Evolutionary conservation across 495 filamentous ascomycete species (phyloP).

Genomic region (Penicillium macrosclerotiorum): DNA sequence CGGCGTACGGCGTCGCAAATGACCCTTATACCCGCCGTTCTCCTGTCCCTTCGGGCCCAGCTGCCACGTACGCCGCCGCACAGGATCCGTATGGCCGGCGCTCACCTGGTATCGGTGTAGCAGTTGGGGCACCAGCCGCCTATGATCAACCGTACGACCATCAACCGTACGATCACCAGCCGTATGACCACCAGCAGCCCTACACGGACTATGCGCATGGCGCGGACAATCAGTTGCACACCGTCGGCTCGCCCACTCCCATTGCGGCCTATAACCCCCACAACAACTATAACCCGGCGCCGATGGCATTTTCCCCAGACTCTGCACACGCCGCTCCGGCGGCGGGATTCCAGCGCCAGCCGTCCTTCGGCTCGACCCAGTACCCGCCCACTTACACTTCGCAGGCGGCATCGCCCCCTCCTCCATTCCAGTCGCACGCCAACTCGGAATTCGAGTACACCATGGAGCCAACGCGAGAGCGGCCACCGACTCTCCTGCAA

Average conservation of each 20-base stretch:
- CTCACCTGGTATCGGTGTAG: slow-evolving; percentile 26
- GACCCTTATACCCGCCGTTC: slow-evolving; percentile 22
- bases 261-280: slow-evolving; percentile 28
- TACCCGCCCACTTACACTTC: slow-evolving; percentile 28
- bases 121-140: slow-evolving; percentile 18
- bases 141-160: slow-evolving; percentile 31
- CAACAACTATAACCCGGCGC: slow-evolving; percentile 17
- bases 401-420: slow-evolving; percentile 34
- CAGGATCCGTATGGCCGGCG: slow-evolving; percentile 25
- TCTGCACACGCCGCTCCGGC: slow-evolving; percentile 3
- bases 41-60: slow-evolving; percentile 18
- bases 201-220: slow-evolving; percentile 23
- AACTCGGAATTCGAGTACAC: slow-evolving; percentile 24
- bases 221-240: slow-evolving; percentile 19
- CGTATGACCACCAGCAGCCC: slow-evolving; percentile 27
- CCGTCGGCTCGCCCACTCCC: slow-evolving; percentile 17
- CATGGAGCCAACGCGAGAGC: slow-evolving; percentile 18
- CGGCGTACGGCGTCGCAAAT: slow-evolving; percentile 1
- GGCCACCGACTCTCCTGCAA: slow-evolving; percentile 45
- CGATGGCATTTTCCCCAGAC: slow-evolving; percentile 16
- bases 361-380: slow-evolving; percentile 28
- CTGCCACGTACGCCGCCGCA: slow-evolving; percentile 7
- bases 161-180: slow-evolving; percentile 30
- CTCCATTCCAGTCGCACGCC: slow-evolving; percentile 33
- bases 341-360: slow-evolving; percentile 27